Evolutionary conservation across 257 asterid species (phyloP).

Genomic region (Plantago ovata): DNA sequence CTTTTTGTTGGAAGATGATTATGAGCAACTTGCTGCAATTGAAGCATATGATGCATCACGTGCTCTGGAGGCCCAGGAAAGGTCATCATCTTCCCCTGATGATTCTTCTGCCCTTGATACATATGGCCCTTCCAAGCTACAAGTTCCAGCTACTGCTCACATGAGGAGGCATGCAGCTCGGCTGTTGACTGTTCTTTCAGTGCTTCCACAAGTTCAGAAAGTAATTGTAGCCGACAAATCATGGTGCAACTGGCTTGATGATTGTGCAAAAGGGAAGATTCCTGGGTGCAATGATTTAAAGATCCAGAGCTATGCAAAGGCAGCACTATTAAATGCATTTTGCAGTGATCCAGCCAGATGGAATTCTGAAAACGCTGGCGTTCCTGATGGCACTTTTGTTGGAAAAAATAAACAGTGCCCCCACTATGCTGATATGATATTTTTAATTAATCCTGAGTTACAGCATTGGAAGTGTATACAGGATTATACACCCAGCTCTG

Average conservation of each 20-base stretch:
- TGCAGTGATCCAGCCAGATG: constrained; percentile 46
- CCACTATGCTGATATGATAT: constrained; percentile 74
- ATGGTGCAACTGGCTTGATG: constrained; percentile 87
- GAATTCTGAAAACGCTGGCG: constrained; percentile 39
- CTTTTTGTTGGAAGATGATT: constrained; percentile 85
- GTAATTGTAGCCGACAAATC: constrained; percentile 56
- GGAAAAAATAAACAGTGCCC: constrained; percentile 39
- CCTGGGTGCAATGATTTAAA: constrained; percentile 93
- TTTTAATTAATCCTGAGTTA: constrained; percentile 76
- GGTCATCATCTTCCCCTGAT: constrained; percentile 40
- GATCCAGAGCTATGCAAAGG: constrained; percentile 90
- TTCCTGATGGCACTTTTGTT: constrained; percentile 28
- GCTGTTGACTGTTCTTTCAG: constrained; percentile 77
- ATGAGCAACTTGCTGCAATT: constrained; percentile 92
- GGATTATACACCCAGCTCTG: constrained; percentile 24
- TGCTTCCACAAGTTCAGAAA: constrained; percentile 77
- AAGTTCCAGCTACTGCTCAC: constrained; percentile 94
- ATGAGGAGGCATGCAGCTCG: constrained; percentile 95
- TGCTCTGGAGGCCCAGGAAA: constrained; percentile 62
- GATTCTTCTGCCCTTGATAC: constrained; percentile 42
- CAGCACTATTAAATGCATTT: constrained; percentile 71
- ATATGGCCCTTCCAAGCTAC: constrained; percentile 60
- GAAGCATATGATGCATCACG: constrained; percentile 99
- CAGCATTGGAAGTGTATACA: constrained; percentile 85
- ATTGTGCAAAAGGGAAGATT: constrained; percentile 76